Base-by-base conservation (phyloP, 371 early-diverging fungal genomes). In the Apophysomyces sp. region DNA sequence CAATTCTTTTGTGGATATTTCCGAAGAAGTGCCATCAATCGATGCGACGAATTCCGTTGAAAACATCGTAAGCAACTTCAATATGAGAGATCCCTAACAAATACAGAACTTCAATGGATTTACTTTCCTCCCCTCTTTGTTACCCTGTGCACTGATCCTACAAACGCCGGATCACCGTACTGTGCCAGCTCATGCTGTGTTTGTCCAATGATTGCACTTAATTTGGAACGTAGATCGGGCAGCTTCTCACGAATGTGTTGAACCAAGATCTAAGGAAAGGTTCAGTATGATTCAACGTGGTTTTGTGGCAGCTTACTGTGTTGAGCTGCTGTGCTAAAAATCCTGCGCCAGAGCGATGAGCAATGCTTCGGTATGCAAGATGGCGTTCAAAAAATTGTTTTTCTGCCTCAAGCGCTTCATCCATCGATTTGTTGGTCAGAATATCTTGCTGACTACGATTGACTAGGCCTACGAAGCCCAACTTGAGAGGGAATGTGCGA, bases 1-100 rank as follows among this genome's bases (percentile, higher is more conserved):
- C 72, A 99, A 74, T 76, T 98, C 98, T 55, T 91, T 92, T 52
- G 94, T 90, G n/a, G 94, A 86, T 59, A 95, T 86, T 34, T 95
- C 94, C 28, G 89, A 71, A 4, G 85, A 85, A 13, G 91, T 93
- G 49, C 93, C 94, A 56, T 94, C 92, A 67, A 94, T 89, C 7
- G 91, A 85, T 39, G 90, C 83, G 58, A 82, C 83, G 74, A 94
- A 96, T 55, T 92, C 89, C 54, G 77, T 87, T 3, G 92, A 87
- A 71, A 94, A 92, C 65, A 86, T 87, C 34, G 91, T 95, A 62
- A 97, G 73, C 37, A 93, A 67, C 71, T 88, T 89, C 57, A 96
- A 71, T 40, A 94, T 68, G 31, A 91, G 68, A 2, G 92, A 72
- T 9, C 87, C 87, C 86, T 87, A 70, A 12, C 13, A n/a, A n/a